These are phyloP conservation scores for Verticillium alfalfae DNA, from an alignment of 2,329 filamentous ascomycete species.

Conservation along the genomic window DNA sequence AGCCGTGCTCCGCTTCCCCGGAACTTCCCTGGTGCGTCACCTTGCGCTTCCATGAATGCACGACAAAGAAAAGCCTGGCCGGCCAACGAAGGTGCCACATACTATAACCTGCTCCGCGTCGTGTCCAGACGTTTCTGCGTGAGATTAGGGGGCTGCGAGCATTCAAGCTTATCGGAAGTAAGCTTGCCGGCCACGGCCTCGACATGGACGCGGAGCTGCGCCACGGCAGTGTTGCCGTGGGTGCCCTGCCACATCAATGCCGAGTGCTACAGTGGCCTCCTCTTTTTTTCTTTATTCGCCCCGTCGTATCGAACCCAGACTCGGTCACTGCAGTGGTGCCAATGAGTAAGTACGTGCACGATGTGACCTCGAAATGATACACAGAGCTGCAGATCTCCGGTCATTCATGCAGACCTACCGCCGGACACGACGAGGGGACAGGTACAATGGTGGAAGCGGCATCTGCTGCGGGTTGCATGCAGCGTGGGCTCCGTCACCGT, in stretches of 20 bases:
- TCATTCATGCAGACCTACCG: conserved; percentile 35
- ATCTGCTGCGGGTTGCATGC: conserved; percentile 46
- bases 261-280: conserved; percentile 40
- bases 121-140: too few species aligned
- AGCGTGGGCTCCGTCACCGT: conserved; percentile 41
- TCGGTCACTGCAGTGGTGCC: conserved; percentile 43
- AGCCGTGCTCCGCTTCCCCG: too few species aligned
- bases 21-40: too few species aligned
- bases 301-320: conserved; percentile 40
- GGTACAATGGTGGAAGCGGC: conserved; percentile 33
- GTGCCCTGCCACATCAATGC: background rate
- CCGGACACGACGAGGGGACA: conserved; percentile 32
- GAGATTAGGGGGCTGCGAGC: too few species aligned
- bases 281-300: conserved; percentile 46
- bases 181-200: too few species aligned
- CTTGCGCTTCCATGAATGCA: too few species aligned
- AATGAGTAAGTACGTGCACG: conserved; percentile 56
- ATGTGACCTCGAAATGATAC: conserved; percentile 15
- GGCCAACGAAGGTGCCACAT: too few species aligned
- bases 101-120: too few species aligned
- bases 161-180: too few species aligned
- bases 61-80: too few species aligned
- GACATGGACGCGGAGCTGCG: too few species aligned
- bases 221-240: too few species aligned
- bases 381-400: background rate